These are phyloP conservation scores for Talaromyces thailandensis DNA, from an alignment of 495 filamentous ascomycete genomes.

Conservation along the genomic window DNA sequence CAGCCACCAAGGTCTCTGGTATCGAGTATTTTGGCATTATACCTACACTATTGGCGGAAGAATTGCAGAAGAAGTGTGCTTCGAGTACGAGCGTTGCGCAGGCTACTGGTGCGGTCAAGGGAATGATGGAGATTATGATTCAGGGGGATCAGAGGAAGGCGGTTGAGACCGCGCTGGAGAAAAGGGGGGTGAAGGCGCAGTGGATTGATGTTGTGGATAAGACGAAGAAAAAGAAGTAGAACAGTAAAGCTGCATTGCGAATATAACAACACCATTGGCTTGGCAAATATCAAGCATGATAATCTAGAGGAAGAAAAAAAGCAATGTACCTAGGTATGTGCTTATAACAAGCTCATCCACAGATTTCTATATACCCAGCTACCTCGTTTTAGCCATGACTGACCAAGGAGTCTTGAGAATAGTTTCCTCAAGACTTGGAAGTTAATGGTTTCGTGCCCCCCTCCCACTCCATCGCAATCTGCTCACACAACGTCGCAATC, in stretches of 20 bases:
- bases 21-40: conserved; percentile 56
- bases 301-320: not conserved
- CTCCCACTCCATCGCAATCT: not conserved
- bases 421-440: not conserved
- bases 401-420: not conserved
- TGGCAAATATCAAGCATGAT: not conserved
- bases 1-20: conserved; percentile 53
- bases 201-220: conserved; percentile 63
- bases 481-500: not conserved
- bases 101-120: conserved; percentile 51
- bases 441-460: not conserved
- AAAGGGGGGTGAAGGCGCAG: conserved; percentile 46
- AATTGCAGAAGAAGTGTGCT: conserved; percentile 63
- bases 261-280: conserved; percentile 26
- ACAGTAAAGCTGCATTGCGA: not conserved
- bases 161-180: conserved; percentile 50
- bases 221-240: conserved; percentile 59
- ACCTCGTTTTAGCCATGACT: no score
- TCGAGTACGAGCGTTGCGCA: conserved; percentile 59
- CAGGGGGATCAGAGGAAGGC: conserved; percentile 60
- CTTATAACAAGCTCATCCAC: no score
- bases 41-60: conserved; percentile 54
- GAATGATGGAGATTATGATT: conserved; percentile 61
- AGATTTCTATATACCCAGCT: no score
- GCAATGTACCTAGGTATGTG: not conserved